These are phyloP conservation scores for Raddia distichophylla DNA, from an alignment of 176 grass and related monocot genomes.

Conservation along the genomic window DNA sequence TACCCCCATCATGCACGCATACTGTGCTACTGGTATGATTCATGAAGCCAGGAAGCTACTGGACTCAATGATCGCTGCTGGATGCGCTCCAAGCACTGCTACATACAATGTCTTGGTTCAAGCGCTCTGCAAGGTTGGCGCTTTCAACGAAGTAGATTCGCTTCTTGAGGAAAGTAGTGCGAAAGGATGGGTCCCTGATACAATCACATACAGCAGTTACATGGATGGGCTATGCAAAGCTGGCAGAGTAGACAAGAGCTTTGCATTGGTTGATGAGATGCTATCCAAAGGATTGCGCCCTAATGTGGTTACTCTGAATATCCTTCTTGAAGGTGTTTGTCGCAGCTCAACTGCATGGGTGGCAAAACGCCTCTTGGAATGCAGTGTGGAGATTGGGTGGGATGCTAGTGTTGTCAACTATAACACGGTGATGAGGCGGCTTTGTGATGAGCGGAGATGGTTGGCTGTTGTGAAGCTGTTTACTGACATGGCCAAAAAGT, in stretches of 20 bases:
- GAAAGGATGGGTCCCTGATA: slow-evolving; percentile 74
- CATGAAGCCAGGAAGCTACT: slow-evolving; percentile 60
- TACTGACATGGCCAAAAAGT: slow-evolving; percentile 75
- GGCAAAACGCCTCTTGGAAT: slow-evolving; percentile 71
- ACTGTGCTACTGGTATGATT: slow-evolving; percentile 54
- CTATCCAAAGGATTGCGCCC: slow-evolving; percentile 51
- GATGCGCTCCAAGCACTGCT: slow-evolving; percentile 64
- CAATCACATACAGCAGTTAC: slow-evolving; percentile 79
- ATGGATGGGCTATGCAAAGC: slow-evolving; percentile 80
- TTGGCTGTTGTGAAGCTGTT: slow-evolving; percentile 74
- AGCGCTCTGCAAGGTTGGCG: slow-evolving; percentile 64
- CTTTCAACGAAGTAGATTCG: slow-evolving; percentile 62
- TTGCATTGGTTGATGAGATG: slow-evolving; percentile 71
- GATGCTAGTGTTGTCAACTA: slow-evolving; percentile 70
- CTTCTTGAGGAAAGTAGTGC: slow-evolving; percentile 56
- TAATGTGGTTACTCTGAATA: slow-evolving; percentile 84
- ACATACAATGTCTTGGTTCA: slow-evolving; percentile 82
- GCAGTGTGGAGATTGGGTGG: slow-evolving; percentile 68
- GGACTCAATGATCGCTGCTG: slow-evolving; percentile 57
- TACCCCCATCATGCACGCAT: slow-evolving; percentile 81
- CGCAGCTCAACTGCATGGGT: slow-evolving; percentile 50
- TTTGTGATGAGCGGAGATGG: slow-evolving; percentile 64
- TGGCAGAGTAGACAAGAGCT: slow-evolving; percentile 62
- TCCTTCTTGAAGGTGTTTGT: slow-evolving; percentile 85
- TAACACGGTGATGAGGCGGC: slow-evolving; percentile 90